phyloP scores from a whole-genome alignment of 305 asterid species.

The Solanum hybrid region DNA sequence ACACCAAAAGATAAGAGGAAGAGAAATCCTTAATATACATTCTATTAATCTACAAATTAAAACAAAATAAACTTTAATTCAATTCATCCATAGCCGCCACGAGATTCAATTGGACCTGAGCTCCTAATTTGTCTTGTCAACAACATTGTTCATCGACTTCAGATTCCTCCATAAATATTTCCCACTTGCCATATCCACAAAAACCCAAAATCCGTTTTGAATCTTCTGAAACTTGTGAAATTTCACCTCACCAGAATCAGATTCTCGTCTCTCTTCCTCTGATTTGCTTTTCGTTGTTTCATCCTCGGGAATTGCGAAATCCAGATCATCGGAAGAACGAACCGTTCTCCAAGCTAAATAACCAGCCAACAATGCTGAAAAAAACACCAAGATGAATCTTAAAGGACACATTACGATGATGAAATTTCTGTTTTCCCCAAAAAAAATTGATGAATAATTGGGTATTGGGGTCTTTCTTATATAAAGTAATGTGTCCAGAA shows the following conservation, averaged over 20 bases:
- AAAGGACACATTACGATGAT: constrained; percentile 39
- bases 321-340: constrained; percentile 14
- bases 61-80: neutral
- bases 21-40: neutral
- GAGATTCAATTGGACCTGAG: neutral
- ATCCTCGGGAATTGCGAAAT: constrained; percentile 8
- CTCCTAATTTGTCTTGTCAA: neutral
- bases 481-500: neutral
- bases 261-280: constrained; percentile 7
- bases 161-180: constrained; percentile 40
- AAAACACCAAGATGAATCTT: constrained; percentile 43
- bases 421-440: neutral
- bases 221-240: constrained; percentile 13
- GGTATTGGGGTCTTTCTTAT: neutral
- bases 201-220: constrained; percentile 37
- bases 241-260: constrained; percentile 15
- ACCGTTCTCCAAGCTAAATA: constrained; percentile 43
- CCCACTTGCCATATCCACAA: constrained; percentile 50
- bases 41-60: neutral
- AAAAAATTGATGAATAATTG: neutral
- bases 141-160: constrained; percentile 14
- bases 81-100: neutral
- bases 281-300: constrained; percentile 1
- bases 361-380: constrained; percentile 46
- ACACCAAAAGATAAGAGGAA: neutral